Evolutionary conservation across 2,329 filamentous ascomycete genomes (phyloP).

Genomic region (Pseudocercospora vitis): DNA sequence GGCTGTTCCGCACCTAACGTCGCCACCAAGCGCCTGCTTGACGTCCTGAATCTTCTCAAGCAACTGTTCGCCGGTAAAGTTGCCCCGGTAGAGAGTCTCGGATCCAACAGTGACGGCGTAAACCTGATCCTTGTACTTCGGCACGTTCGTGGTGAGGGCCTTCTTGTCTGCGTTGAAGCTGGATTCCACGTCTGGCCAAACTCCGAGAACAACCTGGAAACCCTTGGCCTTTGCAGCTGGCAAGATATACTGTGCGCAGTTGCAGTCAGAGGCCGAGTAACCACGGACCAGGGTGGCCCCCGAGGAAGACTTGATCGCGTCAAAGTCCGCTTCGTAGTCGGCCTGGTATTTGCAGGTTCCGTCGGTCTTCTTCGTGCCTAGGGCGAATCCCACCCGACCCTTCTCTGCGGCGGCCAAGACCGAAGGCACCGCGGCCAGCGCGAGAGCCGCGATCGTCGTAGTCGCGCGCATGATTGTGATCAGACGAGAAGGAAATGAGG

Average conservation of each 20-base stretch:
- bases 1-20: slow-evolving; percentile 63
- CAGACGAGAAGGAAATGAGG: slow-evolving; percentile 5
- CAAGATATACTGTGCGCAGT: slow-evolving; percentile 62
- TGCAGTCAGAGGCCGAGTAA: slow-evolving; percentile 67
- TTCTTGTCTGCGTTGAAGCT: slow-evolving; percentile 62
- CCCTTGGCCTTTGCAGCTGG: slow-evolving; percentile 64
- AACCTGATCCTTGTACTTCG: slow-evolving; percentile 58
- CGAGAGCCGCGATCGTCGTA: slow-evolving; percentile 29
- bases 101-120: slow-evolving; percentile 70
- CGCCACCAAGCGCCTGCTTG: slow-evolving; percentile 54
- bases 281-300: slow-evolving; percentile 61
- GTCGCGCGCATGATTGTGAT: slow-evolving; percentile 29
- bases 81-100: slow-evolving; percentile 68
- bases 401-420: slow-evolving; percentile 29
- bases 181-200: slow-evolving; percentile 67
- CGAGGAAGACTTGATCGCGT: slow-evolving; percentile 55
- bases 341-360: slow-evolving; percentile 61
- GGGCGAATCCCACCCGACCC: slow-evolving; percentile 63
- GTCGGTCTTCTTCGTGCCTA: slow-evolving; percentile 64
- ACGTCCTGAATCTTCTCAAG: slow-evolving; percentile 62
- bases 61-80: slow-evolving; percentile 62
- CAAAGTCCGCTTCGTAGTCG: slow-evolving; percentile 67
- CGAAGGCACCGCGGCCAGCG: slow-evolving; percentile 29
- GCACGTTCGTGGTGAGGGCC: slow-evolving; percentile 54
- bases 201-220: slow-evolving; percentile 68